Evolutionary conservation across 129 eudicot genomes (phyloP).

Genomic region (Ambrosia trifida): DNA sequence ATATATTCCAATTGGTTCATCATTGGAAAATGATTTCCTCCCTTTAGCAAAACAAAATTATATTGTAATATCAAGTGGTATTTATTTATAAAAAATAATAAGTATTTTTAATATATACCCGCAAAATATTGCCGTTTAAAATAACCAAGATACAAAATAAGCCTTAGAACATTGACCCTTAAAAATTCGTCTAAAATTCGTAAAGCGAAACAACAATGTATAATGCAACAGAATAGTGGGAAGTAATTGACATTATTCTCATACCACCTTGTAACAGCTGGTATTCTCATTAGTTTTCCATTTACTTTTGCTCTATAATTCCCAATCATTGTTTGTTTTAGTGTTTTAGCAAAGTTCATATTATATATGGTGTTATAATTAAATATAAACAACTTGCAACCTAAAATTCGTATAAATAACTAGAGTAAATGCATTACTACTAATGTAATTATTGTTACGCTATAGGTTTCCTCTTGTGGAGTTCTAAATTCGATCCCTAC

Average conservation of each 20-base stretch:
- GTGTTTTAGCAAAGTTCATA: too few species aligned
- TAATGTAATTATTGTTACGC: too few species aligned
- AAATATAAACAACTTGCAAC: too few species aligned
- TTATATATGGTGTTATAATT: too few species aligned
- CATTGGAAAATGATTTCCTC: not conserved
- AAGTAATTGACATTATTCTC: slow-evolving; percentile 20
- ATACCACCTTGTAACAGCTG: slow-evolving; percentile 25
- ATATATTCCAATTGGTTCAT: too few species aligned
- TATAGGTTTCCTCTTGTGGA: too few species aligned
- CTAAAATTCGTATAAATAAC: too few species aligned
- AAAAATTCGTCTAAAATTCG: not conserved
- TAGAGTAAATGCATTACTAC: too few species aligned
- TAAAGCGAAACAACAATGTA: not conserved
- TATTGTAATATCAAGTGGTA: not conserved
- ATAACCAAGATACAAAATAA: too few species aligned
- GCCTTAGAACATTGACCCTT: not conserved
- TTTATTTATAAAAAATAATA: not conserved
- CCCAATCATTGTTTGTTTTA: slow-evolving; percentile 24
- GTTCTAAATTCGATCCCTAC: too few species aligned
- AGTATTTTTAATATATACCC: not conserved
- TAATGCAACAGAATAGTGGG: not conserved
- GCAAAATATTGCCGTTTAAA: too few species aligned
- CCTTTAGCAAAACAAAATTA: not conserved
- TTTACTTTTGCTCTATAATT: slow-evolving; percentile 24
- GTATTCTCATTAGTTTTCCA: slow-evolving; percentile 33